Base-by-base conservation (phyloP, 2,329 filamentous ascomycete species). In the Hansfordia pulvinata region DNA sequence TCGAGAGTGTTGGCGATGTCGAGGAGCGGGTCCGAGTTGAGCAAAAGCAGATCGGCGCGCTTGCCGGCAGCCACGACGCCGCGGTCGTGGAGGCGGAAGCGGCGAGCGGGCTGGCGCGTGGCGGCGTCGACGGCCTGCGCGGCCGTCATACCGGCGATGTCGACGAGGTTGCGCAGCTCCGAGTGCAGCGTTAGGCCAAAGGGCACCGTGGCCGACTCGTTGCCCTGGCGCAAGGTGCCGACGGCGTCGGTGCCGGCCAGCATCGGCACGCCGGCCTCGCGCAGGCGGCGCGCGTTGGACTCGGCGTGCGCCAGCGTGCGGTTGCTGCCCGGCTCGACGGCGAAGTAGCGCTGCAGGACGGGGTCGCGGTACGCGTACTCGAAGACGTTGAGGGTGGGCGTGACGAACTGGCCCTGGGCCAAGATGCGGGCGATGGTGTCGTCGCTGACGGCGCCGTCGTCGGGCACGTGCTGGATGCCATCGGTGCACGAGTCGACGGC, bases 231-330 rank as follows among this genome's bases (percentile, higher is more conserved):
- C n/a, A n/a, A n/a, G 12, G 23, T 26, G 16, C 37, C 25, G 17
- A 35, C 30, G n/a, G 47, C 35, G 11, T 46, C 45, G n/a, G 48
- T 49, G 4, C 49, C 49, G 6, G 43, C 43, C 10, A 44, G 32
- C 16, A 52, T 43, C 5, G 36, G 33, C 12, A 49, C 41, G 6
- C 47, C 44, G 4, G 44, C 43, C 5, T 29, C 19, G 27, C 45
- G 30, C 14, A 43, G 30, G 15, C 20, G 28, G 15, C 30, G 25
- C 2, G 69, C 58, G 30, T 72, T 60, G 27, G 62, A 62, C 12
- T 49, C 41, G 5, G 58, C 62, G 12, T 64, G 56, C 36, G 67
- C 34, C 24, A 36, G 39, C 14, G 36, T 31, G 4, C 22, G 5
- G 18, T 40, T 38, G 17, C 34, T 32, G 3, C 22, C 19, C 19